Base-by-base conservation (phyloP, 1,284 basidiomycete genomes). In the Meripilus lineatus region DNA sequence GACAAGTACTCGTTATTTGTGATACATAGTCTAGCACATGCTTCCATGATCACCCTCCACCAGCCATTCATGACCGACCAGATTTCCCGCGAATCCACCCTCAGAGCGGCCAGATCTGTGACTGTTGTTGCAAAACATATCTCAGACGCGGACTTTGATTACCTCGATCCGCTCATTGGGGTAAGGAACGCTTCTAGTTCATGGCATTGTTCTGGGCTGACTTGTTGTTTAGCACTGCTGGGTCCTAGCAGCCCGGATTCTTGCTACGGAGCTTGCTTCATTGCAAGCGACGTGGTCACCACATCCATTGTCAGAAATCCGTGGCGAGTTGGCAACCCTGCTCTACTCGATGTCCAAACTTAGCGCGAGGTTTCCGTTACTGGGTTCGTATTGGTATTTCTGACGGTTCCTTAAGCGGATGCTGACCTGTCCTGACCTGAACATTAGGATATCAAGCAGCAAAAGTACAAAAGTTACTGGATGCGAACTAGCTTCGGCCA, bases 91-190 rank as follows among this genome's bases (percentile, higher is more conserved):
- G 80, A 81, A 26, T 82, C 84, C 59, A 81, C 77, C 50, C 66
- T 78, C 38, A 71, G 66, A 43, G 78, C 84, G 18, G 79, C 81
- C 20, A 71, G 77, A 38, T 67, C 75, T 20, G 73, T 75, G 50
- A 71, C 77, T 36, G 66, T 71, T 34, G 65, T 86, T 53, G 72
- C 79, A 53, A 79, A 79, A 55, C 74, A 77, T 48, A 68, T 85
- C 45, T 61, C 69, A 21, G 81, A 85, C 28, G 62, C 72, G 54
- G 83, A 86, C 55, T 83, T 75, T 48, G 71, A 74, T 32, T 82
- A 77, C 58, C 69, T 88, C 24, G 84, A 88, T 64, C 85, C 85
- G 18, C 75, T 86, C 50, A 70, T 87, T 49, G 82, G 80, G 46
- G 84, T 87, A 66, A 52, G 83, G 67, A 13, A 71, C 64, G 21